Percentiles rank a stretch among this genome's conserved stretches.
These are phyloP conservation scores for Neofusicoccum sp. DNA, from an alignment of 2,329 filamentous ascomycete genomes.

Conservation along the genomic window DNA sequence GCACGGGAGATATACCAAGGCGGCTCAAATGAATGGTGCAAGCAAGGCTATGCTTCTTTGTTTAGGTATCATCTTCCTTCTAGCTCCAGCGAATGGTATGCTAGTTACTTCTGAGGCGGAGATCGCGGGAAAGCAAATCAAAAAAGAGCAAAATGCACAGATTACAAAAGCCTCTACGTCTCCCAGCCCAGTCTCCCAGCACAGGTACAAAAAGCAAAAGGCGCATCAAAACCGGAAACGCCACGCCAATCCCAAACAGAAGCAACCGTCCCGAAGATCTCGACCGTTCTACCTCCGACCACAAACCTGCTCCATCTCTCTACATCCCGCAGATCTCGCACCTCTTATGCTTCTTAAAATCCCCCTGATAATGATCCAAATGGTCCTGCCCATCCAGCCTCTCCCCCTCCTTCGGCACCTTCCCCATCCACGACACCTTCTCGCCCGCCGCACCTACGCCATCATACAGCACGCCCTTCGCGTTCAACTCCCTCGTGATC, in stretches of 20 bases:
- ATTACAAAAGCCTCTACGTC: background rate
- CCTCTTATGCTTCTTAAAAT: slow-evolving; percentile 28
- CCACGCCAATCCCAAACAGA: background rate
- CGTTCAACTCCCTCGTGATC: slow-evolving; percentile 74
- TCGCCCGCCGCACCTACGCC: slow-evolving; percentile 32
- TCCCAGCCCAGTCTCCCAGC: background rate
- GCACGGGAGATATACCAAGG: slow-evolving; percentile 15
- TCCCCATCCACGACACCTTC: slow-evolving; percentile 47
- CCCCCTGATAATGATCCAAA: slow-evolving; percentile 31
- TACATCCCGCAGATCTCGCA: slow-evolving; percentile 23
- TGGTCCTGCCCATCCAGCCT: slow-evolving; percentile 49
- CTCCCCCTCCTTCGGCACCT: slow-evolving; percentile 43
- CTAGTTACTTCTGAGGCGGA: background rate
- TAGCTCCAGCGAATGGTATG: background rate
- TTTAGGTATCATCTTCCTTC: background rate
- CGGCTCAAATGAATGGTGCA: background rate
- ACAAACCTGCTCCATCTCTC: background rate
- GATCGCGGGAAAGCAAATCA: too few species aligned
- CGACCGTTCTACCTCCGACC: background rate
- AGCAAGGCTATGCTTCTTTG: background rate
- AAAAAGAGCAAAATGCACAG: background rate
- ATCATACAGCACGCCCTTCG: slow-evolving; percentile 50
- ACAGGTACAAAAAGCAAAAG: background rate
- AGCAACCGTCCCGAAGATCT: background rate
- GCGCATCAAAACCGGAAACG: background rate